Evolutionary conservation across 331 rosid species (phyloP), one percentile per base, ranked within the genome.

Genomic region (Telfairia occidentalis): DNA sequence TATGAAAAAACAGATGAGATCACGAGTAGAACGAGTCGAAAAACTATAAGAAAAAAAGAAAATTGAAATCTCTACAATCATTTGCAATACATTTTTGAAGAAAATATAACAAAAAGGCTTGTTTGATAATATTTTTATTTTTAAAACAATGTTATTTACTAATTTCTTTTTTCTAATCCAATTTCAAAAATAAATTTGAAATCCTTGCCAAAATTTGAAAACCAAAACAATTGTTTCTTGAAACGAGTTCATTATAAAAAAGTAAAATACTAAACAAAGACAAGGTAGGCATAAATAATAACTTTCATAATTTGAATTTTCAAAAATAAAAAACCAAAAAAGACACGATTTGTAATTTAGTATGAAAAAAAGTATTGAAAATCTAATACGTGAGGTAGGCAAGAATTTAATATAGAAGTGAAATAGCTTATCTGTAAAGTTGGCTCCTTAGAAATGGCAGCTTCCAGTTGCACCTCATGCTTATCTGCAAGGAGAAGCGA

Each of bases 401-500:
- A 18, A 69, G 5, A 70, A 70, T 26, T 26, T 45, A 70, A 70
- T 15, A 13, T 43, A 12, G 45, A 26, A 70, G 7, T 24, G 5
- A 42, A 45, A 66, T 13, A 28, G 59, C 60, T 71, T 46, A 71
- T 49, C 75, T 71, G 75, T 46, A 50, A n/a, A 48, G 71, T 37
- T 64, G 49, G 24, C 49, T n/a, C 15, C 71, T 9, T 58, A 58
- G 75, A 71, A 71, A 71, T 18, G 75, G 59, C 42, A 28, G 75
- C 75, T 45, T 70, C 58, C 24, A n/a, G n/a, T n/a, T n/a, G n/a
- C n/a, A 42, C 35, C 54, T 12, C 54, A 28, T 70, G 60, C 43
- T 71, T 69, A 69, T 69, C 74, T 45, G 24, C 74, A 69, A 69
- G 23, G 10, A 13, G 74, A 67, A 67, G 74, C 74, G 37, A 24